Evolutionary conservation across 495 filamentous ascomycete species (phyloP), one percentile per base, ranked within the genome.

Genomic region (Penicillium simplicissimum): DNA sequence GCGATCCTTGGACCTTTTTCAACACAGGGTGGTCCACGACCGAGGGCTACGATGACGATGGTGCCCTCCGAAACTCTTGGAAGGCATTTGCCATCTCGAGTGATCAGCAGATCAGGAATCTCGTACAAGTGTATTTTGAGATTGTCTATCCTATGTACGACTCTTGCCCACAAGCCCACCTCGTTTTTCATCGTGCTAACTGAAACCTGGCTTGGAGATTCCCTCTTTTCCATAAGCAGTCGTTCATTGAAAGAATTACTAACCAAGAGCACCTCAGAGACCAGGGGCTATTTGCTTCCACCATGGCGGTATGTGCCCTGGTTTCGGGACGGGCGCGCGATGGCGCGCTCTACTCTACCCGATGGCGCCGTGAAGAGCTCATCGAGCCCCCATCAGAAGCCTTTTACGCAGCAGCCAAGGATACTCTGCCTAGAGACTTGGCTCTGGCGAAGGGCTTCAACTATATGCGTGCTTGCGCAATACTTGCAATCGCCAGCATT

Each of bases 271-370:
- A 83, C 62, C 69, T 75, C 21, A 61, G 63, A 33, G 73, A 79
- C 56, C 72, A 71, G 38, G 64, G 70, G n/a, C 69, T 82, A 42
- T 83, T 82, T 69, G 79, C 78, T 19, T 76, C 74, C 2, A 69
- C 76, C 31, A 83, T 83, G 81, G 77, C 80, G 15, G 74, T 77
- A 13, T 82, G 81, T 53, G 75, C 81, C 25, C 68, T 83, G 55
- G 74, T 74, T 11, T 76, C 80, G 8, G 76, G 71, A 9, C 72
- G 80, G 0, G 79, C 73, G 10, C 70, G 80, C 51, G 81, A 83
- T 61, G 81, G 81, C 33, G 79, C 80, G 0, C 51, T 79, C 33
- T 70, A 71, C 40, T 67, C 70, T 15, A 66, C 58, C 36, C 48
- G 65, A 36, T 76, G 68, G 71, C 59, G 66, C 35, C 64, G 65